Base-by-base conservation (phyloP, 2,329 filamentous ascomycete genomes). In the Colletotrichum sp. region DNA sequence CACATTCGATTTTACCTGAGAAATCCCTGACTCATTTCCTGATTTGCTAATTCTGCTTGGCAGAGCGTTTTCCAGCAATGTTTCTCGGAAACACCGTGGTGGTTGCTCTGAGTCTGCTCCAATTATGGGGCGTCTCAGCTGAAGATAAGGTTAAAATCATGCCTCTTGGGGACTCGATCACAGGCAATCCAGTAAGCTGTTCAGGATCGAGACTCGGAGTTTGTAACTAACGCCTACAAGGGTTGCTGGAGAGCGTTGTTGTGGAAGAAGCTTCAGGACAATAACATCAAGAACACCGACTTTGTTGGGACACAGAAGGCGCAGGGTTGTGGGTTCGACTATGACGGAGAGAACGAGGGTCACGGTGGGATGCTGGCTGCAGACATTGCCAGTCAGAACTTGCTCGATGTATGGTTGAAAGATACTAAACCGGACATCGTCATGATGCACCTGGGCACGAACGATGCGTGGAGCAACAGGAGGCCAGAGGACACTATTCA, bases 401-500 rank as follows among this genome's bases (percentile, higher is more conserved):
- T 83, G 65, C 82, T 88, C 5, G 80, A 80, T 1, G 79, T 77
- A 22, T 88, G 86, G 86, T 80, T 88, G 12, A 76, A 81, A 5
- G 75, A 79, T 28, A 81, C 84, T 12, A 81, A 82, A 3, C 85
- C 86, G 0, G 85, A 88, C 74, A 80, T 88, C n/a, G 83, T 88
- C 60, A 80, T 87, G 80, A 86, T 88, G 85, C 85, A 87, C 76
- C 80, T 88, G 3, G 86, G 85, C 6, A 86, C 85, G 15, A 86
- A 87, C 80, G 87, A 88, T 75, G 81, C 86, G 3, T 84, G 84
- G 79, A 80, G 81, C 28, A 82, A 81, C 67, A 80, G 83, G 66
- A 80, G 80, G 28, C 74, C 82, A 1, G 75, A 76, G n/a, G 81
- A 83, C 12, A 85, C 86, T 22, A 72, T 86, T 28, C 78, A 77